phyloP scores from a whole-genome alignment of 83 land plant genomes.

The Picea abies region DNA sequence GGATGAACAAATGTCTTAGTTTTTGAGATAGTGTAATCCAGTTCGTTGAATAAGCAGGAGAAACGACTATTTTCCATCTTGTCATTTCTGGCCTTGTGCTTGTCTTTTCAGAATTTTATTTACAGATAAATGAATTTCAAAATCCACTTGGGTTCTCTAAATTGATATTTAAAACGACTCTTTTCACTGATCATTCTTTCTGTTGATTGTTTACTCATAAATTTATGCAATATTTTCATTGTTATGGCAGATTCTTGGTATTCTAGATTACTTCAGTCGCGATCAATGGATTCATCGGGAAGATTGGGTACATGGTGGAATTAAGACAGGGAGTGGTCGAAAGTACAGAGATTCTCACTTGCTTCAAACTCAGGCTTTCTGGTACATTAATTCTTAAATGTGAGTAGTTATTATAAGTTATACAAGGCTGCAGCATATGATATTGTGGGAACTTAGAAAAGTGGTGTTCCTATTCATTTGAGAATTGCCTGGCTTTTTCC shows the following conservation, averaged over 20 bases:
- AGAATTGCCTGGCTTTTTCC: too few species aligned
- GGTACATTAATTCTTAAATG: slow-evolving; percentile 62
- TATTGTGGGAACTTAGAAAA: too few species aligned
- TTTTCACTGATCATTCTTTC: neutral
- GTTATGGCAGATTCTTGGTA: slow-evolving; percentile 66
- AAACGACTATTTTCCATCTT: neutral
- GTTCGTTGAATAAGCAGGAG: too few species aligned
- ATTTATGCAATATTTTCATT: neutral
- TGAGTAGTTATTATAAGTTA: neutral
- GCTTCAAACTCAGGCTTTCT: slow-evolving; percentile 88
- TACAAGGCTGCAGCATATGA: neutral
- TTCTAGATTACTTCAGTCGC: slow-evolving; percentile 72
- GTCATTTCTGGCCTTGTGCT: neutral
- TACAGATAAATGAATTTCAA: neutral
- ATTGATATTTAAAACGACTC: neutral
- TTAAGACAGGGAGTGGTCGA: slow-evolving; percentile 71
- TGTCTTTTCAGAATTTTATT: neutral
- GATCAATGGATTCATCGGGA: slow-evolving; percentile 92
- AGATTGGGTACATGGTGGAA: slow-evolving; percentile 85
- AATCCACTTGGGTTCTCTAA: neutral
- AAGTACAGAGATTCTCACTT: slow-evolving; percentile 88
- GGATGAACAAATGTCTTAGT: too few species aligned
- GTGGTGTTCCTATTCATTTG: too few species aligned
- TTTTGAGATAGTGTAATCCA: too few species aligned
- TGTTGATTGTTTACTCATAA: neutral